Evolutionary conservation across 352 stramenopile species (phyloP), one percentile per base, ranked within the genome.

Genomic region (Globisporangium spinosum): DNA sequence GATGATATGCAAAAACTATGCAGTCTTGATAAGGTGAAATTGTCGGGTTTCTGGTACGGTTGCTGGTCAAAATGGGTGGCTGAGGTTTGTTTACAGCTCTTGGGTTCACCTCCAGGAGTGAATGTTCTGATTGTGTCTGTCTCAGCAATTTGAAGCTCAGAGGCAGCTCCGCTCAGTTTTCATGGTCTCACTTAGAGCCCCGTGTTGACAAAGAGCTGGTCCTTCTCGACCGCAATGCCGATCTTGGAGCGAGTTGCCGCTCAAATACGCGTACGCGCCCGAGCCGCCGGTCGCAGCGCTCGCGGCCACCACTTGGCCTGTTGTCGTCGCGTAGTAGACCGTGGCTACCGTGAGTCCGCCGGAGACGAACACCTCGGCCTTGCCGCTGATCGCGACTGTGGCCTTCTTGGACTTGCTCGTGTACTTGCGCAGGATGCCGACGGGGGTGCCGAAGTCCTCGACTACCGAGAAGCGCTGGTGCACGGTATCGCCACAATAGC

Each of bases 291-390:
- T 47, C 40, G 40, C 40, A n/a, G 40, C 40, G 40, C 40, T 47
- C 15, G 40, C 40, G 40, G 40, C 13, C 40, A 47, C 15, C 40
- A 90, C 59, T 15, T 65, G 70, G 8, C 82, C 84, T 2, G 66
- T 74, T 10, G 84, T 90, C 7, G 75, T 90, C 8, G 82, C 81
- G 72, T 90, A 92, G 70, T 92, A 83, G 17, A 83, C 61, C 32
- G 69, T 64, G 10, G 75, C 75, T 4, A 63, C 51, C 8, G 60
- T 65, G 9, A 89, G 65, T 22, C 69, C 51, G 9, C 66, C 68
- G 58, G 63, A 82, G 74, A 55, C 68, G 59, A 62, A 80, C 74
- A 54, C 64, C n/a, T 81, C 62, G 29, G 68, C 67, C 64, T 78
- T 78, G 56, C 78, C 70, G 27, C 69, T 77, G 54, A 80, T 76